Percentiles rank a stretch among this genome's conserved stretches.
These are phyloP conservation scores for Candida suzukii DNA, from an alignment of 805 yeast genomes.

Conservation along the genomic window DNA sequence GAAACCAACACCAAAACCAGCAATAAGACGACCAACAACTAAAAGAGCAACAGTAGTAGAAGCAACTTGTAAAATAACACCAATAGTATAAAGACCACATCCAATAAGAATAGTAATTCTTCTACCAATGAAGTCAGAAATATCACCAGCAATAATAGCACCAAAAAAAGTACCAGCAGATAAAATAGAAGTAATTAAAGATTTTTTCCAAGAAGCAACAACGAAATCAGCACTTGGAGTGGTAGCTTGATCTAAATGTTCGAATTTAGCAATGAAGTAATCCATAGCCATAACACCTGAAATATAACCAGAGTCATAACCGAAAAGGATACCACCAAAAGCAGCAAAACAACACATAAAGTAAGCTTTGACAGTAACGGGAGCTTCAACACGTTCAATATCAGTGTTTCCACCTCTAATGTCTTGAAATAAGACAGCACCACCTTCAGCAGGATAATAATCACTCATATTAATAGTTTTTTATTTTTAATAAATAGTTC, in stretches of 20 bases:
- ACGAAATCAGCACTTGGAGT: constrained; percentile 12
- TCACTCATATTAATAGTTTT: too few species aligned
- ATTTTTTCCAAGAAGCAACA: constrained; percentile 24
- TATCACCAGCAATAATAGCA: constrained; percentile 53
- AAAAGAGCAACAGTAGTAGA: constrained; percentile 37
- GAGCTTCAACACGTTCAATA: constrained; percentile 26
- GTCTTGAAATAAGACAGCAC: not conserved
- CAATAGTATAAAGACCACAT: constrained; percentile 37
- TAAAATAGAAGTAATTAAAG: constrained; percentile 62
- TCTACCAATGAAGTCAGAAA: constrained; percentile 39
- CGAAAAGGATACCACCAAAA: constrained; percentile 60
- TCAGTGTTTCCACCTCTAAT: constrained; percentile 10
- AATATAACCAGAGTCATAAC: constrained; percentile 65
- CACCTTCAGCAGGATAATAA: too few species aligned
- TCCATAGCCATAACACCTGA: constrained; percentile 62
- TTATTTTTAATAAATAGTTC: too few species aligned
- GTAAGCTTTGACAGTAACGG: constrained; percentile 29
- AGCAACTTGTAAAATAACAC: constrained; percentile 42
- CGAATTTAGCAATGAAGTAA: constrained; percentile 28
- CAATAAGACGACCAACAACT: constrained; percentile 39
- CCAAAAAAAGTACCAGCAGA: constrained; percentile 70
- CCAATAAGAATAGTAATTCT: constrained; percentile 38
- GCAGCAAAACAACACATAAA: constrained; percentile 51
- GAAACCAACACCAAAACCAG: constrained; percentile 68
- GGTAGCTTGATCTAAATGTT: constrained; percentile 14